These are phyloP conservation scores for Phytomonas sp. DNA, from an alignment of 208 protist genomes.

Conservation along the genomic window DNA sequence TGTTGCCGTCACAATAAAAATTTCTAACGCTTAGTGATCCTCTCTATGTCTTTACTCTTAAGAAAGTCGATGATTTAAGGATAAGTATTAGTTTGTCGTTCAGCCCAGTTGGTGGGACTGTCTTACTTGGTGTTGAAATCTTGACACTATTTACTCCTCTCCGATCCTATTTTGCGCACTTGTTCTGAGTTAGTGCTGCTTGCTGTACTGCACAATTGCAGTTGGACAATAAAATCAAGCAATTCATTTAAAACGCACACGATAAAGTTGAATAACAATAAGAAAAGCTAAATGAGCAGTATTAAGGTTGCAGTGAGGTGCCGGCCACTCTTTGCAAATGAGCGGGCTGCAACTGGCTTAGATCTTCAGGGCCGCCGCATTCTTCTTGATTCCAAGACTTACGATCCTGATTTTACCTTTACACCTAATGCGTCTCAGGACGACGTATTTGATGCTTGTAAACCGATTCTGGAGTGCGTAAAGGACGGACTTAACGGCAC, in stretches of 20 bases:
- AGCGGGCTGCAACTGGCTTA: conserved; percentile 59
- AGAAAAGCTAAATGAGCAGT: conserved; percentile 43
- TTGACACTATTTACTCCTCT: background rate
- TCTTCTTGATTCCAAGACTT: conserved; percentile 80
- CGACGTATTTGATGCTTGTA: conserved; percentile 78
- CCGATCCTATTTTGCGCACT: background rate
- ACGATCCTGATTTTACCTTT: conserved; percentile 86
- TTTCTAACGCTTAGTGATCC: too few relatives aligned
- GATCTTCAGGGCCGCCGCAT: conserved; percentile 81
- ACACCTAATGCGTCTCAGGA: conserved; percentile 56
- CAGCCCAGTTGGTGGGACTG: background rate
- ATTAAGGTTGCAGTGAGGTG: conserved; percentile 85
- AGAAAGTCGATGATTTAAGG: too few relatives aligned
- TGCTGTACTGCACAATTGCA: background rate
- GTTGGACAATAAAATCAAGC: background rate
- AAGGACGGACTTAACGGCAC: conserved; percentile 89
- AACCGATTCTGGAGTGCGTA: conserved; percentile 80
- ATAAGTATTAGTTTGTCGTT: background rate
- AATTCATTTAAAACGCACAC: conserved; percentile 4
- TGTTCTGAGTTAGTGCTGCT: background rate
- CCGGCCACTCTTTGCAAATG: conserved; percentile 72
- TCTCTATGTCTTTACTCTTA: too few relatives aligned
- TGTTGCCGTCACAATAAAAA: too few relatives aligned
- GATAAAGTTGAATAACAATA: background rate
- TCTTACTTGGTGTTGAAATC: background rate